Evolutionary conservation across 805 yeast genomes (phyloP), one percentile per base, ranked within the genome.

Genomic region (Metschnikowia aberdeeniae): DNA sequence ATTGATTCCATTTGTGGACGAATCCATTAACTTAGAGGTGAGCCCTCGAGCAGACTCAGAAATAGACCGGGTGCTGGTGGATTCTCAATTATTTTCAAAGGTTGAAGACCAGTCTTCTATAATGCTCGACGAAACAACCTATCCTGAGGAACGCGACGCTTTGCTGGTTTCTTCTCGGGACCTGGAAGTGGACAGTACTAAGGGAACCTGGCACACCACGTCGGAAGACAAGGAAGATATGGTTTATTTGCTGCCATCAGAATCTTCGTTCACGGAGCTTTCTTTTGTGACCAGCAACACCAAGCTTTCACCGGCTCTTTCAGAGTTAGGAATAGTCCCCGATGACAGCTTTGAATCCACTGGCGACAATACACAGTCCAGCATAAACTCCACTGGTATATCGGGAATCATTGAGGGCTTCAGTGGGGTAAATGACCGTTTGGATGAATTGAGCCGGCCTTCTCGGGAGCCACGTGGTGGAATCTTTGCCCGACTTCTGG

Each of bases 251-350:
- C 49, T 45, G 49, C 37, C 44, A 19, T 19, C 49, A 3, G 52
- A 49, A 12, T 49, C 52, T 8, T 42, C 52, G 1, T 45, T 41
- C 20, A 49, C 49, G 8, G 49, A 49, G 36, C 40, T 45, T 8
- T 49, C 52, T 6, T 49, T 42, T 34, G 33, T 49, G 10, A 49
- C 49, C 31, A 49, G 52, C 37, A 34, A 39, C 42, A 31, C 35
- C 24, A 39, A 39, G 22, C 42, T 39, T 22, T 7, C 6, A 22
- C 26, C 26, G 8, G 8, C 26, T 22, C 26, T 22, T 7, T 6
- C 26, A 2, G 26, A 22, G 26, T 7, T 22, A 6, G 26, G 26
- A 6, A 7, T 22, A 6, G 26, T 22, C 26, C 8, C 8, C 8
- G 41, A 28, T 5, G 27, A 38, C 7, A 38, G 33, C 5, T 38